Conservation (phyloP, 148 eudicot species). For the Diospyros lotus region DNA sequence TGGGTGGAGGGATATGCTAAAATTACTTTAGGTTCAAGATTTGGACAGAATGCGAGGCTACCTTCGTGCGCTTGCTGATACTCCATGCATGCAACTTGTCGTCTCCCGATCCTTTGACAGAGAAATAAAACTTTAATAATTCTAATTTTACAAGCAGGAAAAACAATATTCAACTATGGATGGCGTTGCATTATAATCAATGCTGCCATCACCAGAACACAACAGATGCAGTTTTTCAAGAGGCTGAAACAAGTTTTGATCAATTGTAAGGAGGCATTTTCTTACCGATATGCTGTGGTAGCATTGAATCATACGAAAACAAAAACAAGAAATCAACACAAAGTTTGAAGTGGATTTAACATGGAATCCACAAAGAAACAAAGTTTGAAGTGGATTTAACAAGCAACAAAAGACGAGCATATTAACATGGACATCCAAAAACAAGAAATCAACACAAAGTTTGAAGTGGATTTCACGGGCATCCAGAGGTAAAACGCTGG, state of each 20-base stretch:
- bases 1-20: too few relatives aligned
- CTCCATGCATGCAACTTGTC: slow-evolving; percentile 88
- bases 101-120: slow-evolving; percentile 76
- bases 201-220: neutral
- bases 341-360: too few relatives aligned
- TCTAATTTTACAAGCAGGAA: neutral
- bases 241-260: neutral
- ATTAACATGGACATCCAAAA: neutral
- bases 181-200: too few relatives aligned
- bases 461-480: too few relatives aligned
- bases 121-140: slow-evolving; percentile 1
- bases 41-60: slow-evolving; percentile 16
- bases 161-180: neutral
- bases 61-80: slow-evolving; percentile 57
- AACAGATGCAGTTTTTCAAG: neutral
- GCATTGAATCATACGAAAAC: too few relatives aligned
- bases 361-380: too few relatives aligned
- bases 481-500: neutral
- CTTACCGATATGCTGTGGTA: too few relatives aligned
- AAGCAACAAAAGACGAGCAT: neutral
- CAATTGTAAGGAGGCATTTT: too few relatives aligned
- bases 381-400: too few relatives aligned
- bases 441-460: too few relatives aligned
- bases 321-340: too few relatives aligned
- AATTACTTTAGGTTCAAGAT: neutral